Evolutionary conservation across 306 rosid species (phyloP), one percentile per base, ranked within the genome.

Genomic region (Inga laurina): DNA sequence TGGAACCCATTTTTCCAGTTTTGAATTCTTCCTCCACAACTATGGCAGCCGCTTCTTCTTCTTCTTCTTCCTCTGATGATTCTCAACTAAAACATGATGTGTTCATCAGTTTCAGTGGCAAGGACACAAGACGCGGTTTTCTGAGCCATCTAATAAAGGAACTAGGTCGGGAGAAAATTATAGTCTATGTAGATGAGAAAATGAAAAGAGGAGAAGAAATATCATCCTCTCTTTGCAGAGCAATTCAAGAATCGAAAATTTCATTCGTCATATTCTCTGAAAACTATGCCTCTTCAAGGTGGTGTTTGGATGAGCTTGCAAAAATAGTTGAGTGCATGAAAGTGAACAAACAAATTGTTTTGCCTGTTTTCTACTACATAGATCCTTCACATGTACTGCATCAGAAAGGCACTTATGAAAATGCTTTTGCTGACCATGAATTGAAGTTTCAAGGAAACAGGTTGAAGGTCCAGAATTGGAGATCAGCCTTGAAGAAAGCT

Each of bases 51-150:
- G 9, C 27, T 27, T 27, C 27, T 27, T 27, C 44, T 41, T 41
- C 44, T 41, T 65, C 70, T 14, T 12, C 75, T n/a, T 71, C 32
- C 44, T 46, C 5, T 2, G 37, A 56, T 59, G 39, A 5, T n/a
- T 51, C 12, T 24, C 37, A 22, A 14, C 41, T 22, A 16, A 59
- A 76, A 43, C 64, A 76, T 43, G 72, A 76, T 14, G 43, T 76
- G 41, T 76, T 76, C 72, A 61, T 76, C 41, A 76, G 80, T 52
- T 61, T 76, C 27, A 59, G 72, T 7, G 72, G 80, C 24, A 0
- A 0, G 44, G 80, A 76, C 39, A 41, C 9, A 6, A 62, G 80
- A 10, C 14, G 3, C 27, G 21, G 37, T 59, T 76, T 76, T 59
- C 80, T 76, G 4, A 76, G 80, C 56, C 56, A 76, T 76, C 10